Evolutionary conservation across 75 land plant genomes (phyloP).

Genomic region (Isoetes taiwanensis): DNA sequence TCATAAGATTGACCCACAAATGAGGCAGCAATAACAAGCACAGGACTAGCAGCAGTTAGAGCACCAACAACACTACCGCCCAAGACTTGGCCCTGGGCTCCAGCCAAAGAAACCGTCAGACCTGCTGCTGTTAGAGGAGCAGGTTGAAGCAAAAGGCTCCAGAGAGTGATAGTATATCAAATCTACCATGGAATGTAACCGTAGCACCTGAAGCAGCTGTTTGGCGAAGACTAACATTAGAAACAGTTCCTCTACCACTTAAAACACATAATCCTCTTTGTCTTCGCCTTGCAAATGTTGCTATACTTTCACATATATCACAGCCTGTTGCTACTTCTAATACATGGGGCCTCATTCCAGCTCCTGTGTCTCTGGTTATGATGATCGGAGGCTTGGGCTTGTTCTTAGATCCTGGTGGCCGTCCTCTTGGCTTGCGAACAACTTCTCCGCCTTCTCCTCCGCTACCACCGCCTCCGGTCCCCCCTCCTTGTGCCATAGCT

Average conservation of each 20-base stretch:
- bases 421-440: conserved; percentile 42
- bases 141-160: conserved; percentile 71
- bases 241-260: conserved; percentile 65
- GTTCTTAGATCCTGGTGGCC: conserved; percentile 87
- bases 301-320: conserved; percentile 58
- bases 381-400: conserved; percentile 86
- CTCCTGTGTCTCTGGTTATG: conserved; percentile 76
- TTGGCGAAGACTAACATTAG: conserved; percentile 70
- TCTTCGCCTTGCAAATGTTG: conserved; percentile 55
- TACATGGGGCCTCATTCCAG: conserved; percentile 69
- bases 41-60: conserved; percentile 30
- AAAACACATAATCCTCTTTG: conserved; percentile 71
- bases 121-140: conserved; percentile 63
- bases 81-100: conserved; percentile 75
- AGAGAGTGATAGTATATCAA: conserved; percentile 68
- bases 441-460: conserved; percentile 23
- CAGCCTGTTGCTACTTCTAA: conserved; percentile 64
- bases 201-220: conserved; percentile 58
- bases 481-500: no score
- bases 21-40: conserved; percentile 32
- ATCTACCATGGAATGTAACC: conserved; percentile 59
- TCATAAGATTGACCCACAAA: conserved; percentile 26
- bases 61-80: conserved; percentile 66
- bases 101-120: conserved; percentile 62
- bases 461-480: neutral